phyloP scores from a whole-genome alignment of 1,284 basidiomycete genomes.

The Bondarzewia mesenterica region DNA sequence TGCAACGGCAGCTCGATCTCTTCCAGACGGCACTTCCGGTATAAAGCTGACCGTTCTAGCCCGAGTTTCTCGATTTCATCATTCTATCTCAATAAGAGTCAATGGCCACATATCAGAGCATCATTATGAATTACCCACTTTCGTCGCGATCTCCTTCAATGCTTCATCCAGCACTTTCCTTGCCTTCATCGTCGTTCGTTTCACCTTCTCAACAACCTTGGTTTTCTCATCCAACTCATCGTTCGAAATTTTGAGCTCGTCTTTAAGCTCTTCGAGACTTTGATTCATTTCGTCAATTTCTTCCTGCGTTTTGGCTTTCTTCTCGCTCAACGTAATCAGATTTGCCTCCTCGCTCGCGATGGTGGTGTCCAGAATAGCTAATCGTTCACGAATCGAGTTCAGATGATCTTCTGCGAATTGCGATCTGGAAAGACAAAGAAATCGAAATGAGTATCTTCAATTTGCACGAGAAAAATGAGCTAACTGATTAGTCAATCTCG shows the following conservation, averaged over 20 bases:
- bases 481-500: slow-evolving; percentile 82
- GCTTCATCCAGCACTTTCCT: slow-evolving; percentile 77
- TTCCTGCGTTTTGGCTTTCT: slow-evolving; percentile 49
- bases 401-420: slow-evolving; percentile 78
- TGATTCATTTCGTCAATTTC: slow-evolving; percentile 63
- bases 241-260: slow-evolving; percentile 55
- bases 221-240: slow-evolving; percentile 62
- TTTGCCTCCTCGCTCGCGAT: slow-evolving; percentile 50
- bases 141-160: slow-evolving; percentile 82
- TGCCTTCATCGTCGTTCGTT: slow-evolving; percentile 64
- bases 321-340: slow-evolving; percentile 47
- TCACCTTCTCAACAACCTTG: slow-evolving; percentile 68
- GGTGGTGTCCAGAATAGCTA: slow-evolving; percentile 47
- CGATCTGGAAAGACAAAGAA: slow-evolving; percentile 34
- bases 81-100: slow-evolving; percentile 46
- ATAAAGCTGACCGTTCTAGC: slow-evolving; percentile 81
- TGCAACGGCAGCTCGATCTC: slow-evolving; percentile 82
- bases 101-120: not conserved
- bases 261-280: slow-evolving; percentile 49
- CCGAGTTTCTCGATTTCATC: slow-evolving; percentile 90
- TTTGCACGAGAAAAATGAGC: slow-evolving; percentile 19
- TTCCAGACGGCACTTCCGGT: slow-evolving; percentile 89
- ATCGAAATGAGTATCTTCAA: not conserved
- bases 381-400: slow-evolving; percentile 52
- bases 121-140: slow-evolving; percentile 34